Base-by-base conservation (phyloP, 2,329 filamentous ascomycete genomes). In the Triangularia setosa region DNA sequence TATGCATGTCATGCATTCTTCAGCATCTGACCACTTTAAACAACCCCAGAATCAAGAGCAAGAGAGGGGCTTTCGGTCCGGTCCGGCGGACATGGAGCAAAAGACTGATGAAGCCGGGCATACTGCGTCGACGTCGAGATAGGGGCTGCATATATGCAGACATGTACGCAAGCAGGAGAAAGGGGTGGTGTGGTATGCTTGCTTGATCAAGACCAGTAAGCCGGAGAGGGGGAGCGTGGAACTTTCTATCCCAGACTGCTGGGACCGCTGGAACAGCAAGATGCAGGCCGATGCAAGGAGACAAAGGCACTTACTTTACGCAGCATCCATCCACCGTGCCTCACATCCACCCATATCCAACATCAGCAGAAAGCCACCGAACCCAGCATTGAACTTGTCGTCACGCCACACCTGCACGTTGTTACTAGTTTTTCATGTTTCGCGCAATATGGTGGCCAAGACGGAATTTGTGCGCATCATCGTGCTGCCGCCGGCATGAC, bases 331-430 rank as follows among this genome's bases (percentile, higher is more conserved):
- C 21, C 21, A 53, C 24, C 54, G 30, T 12, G 3, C 3, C 30
- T 11, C 25, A 25, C 23, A 6, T n/a, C 58, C 30, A 18, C 33
- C 58, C 25, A 27, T 30, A 60, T 27, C 58, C 58, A 60, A 60
- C 40, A 52, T 53, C 58, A 62, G 30, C 60, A 57, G 24, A 21
- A 56, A 55, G 25, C 53, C 24, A 44, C 44, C 52, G 23, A 56
- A 44, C 40, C 25, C 52, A 55, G 6, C 48, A 56, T 55, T 24
- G 18, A 21, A 56, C 60, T 12, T 33, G 54, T 52, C 30, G n/a
- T 63, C 55, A 53, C 61, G 61, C 56, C 61, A 40, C 62, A 60
- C 18, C 62, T 63, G 62, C 62, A 63, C 56, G n/a, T 56, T 21
- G 18, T 24, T 60, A 60, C 57, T 63, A 63, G 62, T 56, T 25